These are phyloP conservation scores for Rhizopogon vesiculosus DNA, from an alignment of 768 basidiomycete genomes.

Conservation along the genomic window DNA sequence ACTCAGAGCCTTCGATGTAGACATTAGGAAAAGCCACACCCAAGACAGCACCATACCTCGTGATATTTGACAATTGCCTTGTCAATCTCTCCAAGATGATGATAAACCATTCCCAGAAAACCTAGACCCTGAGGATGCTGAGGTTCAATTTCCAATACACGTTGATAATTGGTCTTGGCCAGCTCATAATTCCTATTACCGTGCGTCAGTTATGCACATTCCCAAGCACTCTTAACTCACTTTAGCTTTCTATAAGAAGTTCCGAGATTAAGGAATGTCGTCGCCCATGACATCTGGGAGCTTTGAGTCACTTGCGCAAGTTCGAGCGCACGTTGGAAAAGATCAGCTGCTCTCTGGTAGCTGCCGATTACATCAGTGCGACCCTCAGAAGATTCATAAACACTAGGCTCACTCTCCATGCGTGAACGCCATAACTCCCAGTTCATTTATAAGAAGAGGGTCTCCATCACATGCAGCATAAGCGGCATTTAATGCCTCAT, in stretches of 20 bases:
- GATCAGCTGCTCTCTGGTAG: conserved; percentile 60
- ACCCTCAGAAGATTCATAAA: not conserved
- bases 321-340: conserved; percentile 75
- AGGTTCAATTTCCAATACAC: conserved; percentile 85
- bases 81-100: conserved; percentile 68
- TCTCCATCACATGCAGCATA: conserved; percentile 80
- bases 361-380: conserved; percentile 34
- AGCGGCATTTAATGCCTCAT: conserved; percentile 85
- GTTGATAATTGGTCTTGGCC: conserved; percentile 69
- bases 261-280: conserved; percentile 89
- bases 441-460: conserved; percentile 86
- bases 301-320: conserved; percentile 82
- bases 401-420: conserved; percentile 62
- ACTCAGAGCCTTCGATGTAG: conserved; percentile 55
- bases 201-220: not conserved
- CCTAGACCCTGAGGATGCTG: conserved; percentile 76
- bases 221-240: conserved; percentile 36
- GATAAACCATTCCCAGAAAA: conserved; percentile 86
- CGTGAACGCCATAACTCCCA: conserved; percentile 90
- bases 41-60: conserved; percentile 50
- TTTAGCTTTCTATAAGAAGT: conserved; percentile 80
- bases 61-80: conserved; percentile 89
- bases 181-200: conserved; percentile 47
- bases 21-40: conserved; percentile 1
- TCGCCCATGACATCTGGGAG: conserved; percentile 80